Conservation (phyloP, 202 grass and related monocot species). For the Eragrostis tef region DNA sequence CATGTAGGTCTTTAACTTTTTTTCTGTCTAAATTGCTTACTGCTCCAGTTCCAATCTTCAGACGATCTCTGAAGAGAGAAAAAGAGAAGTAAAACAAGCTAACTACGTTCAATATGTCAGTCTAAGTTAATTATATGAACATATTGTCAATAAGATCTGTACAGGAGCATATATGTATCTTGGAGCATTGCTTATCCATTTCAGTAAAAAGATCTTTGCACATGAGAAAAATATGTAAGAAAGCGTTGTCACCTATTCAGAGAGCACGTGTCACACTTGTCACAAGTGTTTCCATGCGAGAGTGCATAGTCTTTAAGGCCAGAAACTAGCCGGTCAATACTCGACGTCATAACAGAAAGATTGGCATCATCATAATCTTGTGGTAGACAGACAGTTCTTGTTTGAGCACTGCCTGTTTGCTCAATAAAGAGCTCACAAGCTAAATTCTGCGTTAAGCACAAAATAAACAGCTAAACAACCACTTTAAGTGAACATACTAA, state of each 20-base stretch:
- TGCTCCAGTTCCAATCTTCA: constrained; percentile 59
- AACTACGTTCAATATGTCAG: constrained; percentile 8
- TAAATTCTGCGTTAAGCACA: constrained; percentile 57
- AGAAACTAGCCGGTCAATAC: constrained; percentile 57
- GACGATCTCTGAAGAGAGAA: constrained; percentile 55
- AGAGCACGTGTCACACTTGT: constrained; percentile 60
- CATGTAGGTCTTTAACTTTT: constrained; percentile 47
- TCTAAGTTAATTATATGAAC: constrained; percentile 8
- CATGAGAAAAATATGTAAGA: constrained; percentile 12
- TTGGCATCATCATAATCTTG: constrained; percentile 55
- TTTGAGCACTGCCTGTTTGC: constrained; percentile 48
- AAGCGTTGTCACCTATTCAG: constrained; percentile 54
- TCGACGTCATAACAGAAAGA: constrained; percentile 50
- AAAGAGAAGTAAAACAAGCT: constrained; percentile 20
- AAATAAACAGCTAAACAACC: constrained; percentile 22
- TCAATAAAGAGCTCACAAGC: constrained; percentile 58
- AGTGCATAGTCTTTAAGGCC: constrained; percentile 64
- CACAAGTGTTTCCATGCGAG: constrained; percentile 57
- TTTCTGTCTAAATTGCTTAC: constrained; percentile 43
- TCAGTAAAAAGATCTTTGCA: constrained; percentile 22
- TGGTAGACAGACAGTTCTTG: constrained; percentile 46
- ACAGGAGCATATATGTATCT: constrained; percentile 16
- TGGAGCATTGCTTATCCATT: constrained; percentile 23
- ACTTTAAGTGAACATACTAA: constrained; percentile 29
- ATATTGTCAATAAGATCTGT: constrained; percentile 16